These are phyloP conservation scores for Alternaria burnsii DNA, from an alignment of 2,329 filamentous ascomycete species.

Conservation along the genomic window DNA sequence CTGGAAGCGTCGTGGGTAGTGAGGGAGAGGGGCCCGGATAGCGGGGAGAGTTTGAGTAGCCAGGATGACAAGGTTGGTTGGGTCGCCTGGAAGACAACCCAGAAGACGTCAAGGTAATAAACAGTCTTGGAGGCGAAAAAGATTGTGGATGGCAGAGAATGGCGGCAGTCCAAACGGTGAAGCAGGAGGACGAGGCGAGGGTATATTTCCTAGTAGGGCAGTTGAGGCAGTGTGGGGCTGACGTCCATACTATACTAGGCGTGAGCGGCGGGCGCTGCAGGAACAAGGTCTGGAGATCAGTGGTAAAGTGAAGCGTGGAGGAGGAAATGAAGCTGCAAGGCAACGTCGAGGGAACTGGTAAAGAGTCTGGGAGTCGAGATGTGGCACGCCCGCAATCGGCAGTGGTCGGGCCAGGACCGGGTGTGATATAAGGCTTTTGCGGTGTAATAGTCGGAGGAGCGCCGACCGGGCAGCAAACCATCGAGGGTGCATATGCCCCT, in stretches of 20 bases:
- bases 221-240: slow-evolving; percentile 28
- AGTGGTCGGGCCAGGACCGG: slow-evolving; percentile 34
- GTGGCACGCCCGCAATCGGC: slow-evolving; percentile 31
- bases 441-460: slow-evolving; percentile 43
- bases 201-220: slow-evolving; percentile 17
- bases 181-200: slow-evolving; percentile 8
- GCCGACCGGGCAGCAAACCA: slow-evolving; percentile 42
- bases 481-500: slow-evolving; percentile 31
- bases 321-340: slow-evolving; percentile 25
- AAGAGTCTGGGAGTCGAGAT: slow-evolving; percentile 24
- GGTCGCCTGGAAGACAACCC: slow-evolving; percentile 42
- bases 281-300: slow-evolving; percentile 15
- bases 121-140: slow-evolving; percentile 5
- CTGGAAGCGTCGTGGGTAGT: slow-evolving; percentile 41
- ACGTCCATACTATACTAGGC: slow-evolving; percentile 26
- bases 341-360: slow-evolving; percentile 10
- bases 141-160: background rate
- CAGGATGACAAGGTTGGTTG: slow-evolving; percentile 42
- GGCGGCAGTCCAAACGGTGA: slow-evolving; percentile 1
- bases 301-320: slow-evolving; percentile 10
- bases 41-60: slow-evolving; percentile 51
- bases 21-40: slow-evolving; percentile 43
- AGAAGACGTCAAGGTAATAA: slow-evolving; percentile 10
- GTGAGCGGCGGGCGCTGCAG: slow-evolving; percentile 21
- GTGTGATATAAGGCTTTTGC: slow-evolving; percentile 45